Percentiles rank a stretch among this genome's conserved stretches.
phyloP scores from a whole-genome alignment of 129 eudicot genomes.

The Saussurea involucrata region DNA sequence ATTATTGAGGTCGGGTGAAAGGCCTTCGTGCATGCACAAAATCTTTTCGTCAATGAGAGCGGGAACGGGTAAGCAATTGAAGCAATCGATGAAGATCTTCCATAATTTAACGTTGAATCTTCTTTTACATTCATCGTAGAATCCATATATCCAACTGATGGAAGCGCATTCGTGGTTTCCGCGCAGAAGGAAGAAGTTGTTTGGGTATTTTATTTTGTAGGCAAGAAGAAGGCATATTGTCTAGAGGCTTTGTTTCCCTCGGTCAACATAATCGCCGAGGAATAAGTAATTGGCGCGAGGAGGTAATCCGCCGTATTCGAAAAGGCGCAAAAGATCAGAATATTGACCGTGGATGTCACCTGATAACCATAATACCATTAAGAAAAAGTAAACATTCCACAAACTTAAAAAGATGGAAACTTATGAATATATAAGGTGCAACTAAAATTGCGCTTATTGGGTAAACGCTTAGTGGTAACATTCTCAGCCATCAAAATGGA shows the following conservation, averaged over 20 bases:
- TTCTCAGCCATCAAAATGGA: too few relatives aligned
- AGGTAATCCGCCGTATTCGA: conserved; percentile 63
- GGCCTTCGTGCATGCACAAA: conserved; percentile 69
- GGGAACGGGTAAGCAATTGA: conserved; percentile 59
- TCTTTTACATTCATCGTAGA: conserved; percentile 48
- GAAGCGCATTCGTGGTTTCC: conserved; percentile 57
- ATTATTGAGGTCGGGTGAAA: conserved; percentile 49
- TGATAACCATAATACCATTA: conserved; percentile 4
- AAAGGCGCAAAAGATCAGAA: conserved; percentile 59
- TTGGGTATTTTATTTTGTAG: conserved; percentile 46
- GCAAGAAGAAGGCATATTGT: conserved; percentile 53
- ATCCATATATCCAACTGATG: conserved; percentile 46
- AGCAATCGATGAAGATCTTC: conserved; percentile 44
- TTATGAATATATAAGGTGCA: too few relatives aligned
- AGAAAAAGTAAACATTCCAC: background rate
- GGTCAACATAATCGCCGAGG: conserved; percentile 58
- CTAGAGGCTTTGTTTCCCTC: conserved; percentile 61
- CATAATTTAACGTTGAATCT: conserved; percentile 48
- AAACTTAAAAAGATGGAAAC: background rate
- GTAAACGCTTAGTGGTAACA: too few relatives aligned
- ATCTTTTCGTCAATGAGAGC: conserved; percentile 61
- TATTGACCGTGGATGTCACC: conserved; percentile 71
- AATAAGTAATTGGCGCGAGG: conserved; percentile 54
- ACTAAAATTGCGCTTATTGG: too few relatives aligned
- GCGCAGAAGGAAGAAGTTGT: conserved; percentile 44